phyloP scores from a whole-genome alignment of 208 protist genomes.

The Endotrypanum monterogeii region DNA sequence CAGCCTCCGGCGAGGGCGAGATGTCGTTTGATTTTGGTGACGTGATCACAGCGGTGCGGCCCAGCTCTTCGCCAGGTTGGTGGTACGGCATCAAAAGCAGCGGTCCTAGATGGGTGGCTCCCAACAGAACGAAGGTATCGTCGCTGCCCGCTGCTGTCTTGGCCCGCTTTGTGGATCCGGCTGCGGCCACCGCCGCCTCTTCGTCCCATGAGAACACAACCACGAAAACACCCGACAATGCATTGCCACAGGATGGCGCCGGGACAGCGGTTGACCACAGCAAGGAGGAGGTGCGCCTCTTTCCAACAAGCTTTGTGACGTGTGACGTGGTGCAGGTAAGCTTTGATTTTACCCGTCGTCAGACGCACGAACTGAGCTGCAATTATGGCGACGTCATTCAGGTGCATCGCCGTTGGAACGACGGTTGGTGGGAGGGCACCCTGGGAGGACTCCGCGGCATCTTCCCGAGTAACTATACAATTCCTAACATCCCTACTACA shows the following conservation, averaged over 20 bases:
- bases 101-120: conserved; percentile 19
- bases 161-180: conserved; percentile 20
- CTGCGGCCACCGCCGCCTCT: not conserved
- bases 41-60: conserved; percentile 53
- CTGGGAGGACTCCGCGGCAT: conserved; percentile 63
- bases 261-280: not conserved
- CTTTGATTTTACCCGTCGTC: conserved; percentile 52
- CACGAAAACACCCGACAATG: not conserved
- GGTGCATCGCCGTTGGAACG: conserved; percentile 84
- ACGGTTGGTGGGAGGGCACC: conserved; percentile 89
- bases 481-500: conserved; percentile 63
- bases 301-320: conserved; percentile 76
- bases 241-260: not conserved
- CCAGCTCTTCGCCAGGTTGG: conserved; percentile 60
- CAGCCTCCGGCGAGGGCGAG: conserved; percentile 54
- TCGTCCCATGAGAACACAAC: not conserved
- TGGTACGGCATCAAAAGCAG: conserved; percentile 65
- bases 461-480: conserved; percentile 88
- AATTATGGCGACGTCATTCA: conserved; percentile 61
- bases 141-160: not conserved
- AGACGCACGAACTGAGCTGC: conserved; percentile 50
- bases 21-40: conserved; percentile 59
- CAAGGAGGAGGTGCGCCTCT: conserved; percentile 32
- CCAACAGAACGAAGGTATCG: not conserved
- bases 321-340: conserved; percentile 66